These are phyloP conservation scores for Fusarium sp. DNA, from an alignment of 2,329 filamentous ascomycete genomes.

Conservation along the genomic window DNA sequence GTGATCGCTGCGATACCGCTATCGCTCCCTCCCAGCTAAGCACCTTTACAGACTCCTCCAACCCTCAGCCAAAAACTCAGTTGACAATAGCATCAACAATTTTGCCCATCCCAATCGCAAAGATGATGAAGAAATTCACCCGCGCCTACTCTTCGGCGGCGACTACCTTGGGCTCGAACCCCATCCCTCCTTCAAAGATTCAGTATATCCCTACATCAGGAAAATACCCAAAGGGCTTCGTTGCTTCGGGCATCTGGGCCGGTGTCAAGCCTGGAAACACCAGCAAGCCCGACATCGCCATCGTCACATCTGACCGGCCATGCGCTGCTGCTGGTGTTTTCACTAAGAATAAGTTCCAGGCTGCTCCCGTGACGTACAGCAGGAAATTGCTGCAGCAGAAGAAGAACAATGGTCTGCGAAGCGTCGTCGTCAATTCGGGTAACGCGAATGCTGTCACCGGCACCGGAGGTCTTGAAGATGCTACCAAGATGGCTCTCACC, in stretches of 20 bases:
- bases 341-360: slow-evolving; percentile 98
- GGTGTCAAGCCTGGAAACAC: slow-evolving; percentile 96
- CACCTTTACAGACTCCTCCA: slow-evolving; percentile 6
- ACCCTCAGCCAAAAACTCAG: slow-evolving; percentile 33
- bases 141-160: slow-evolving; percentile 52
- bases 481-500: slow-evolving; percentile 81
- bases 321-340: slow-evolving; percentile 93
- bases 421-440: slow-evolving; percentile 92
- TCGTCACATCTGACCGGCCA: slow-evolving; percentile 87
- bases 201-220: slow-evolving; percentile 90
- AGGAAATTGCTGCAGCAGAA: slow-evolving; percentile 75
- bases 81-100: slow-evolving; percentile 25
- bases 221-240: slow-evolving; percentile 91
- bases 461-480: slow-evolving; percentile 88
- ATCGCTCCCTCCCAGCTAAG: slow-evolving; percentile 24
- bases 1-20: slow-evolving; percentile 42
- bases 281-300: slow-evolving; percentile 87
- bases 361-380: slow-evolving; percentile 91
- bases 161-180: slow-evolving; percentile 43
- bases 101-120: slow-evolving; percentile 16
- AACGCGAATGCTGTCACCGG: slow-evolving; percentile 98
- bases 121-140: slow-evolving; percentile 50
- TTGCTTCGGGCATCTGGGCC: slow-evolving; percentile 86
- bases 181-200: slow-evolving; percentile 81
- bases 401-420: slow-evolving; percentile 76